Conservation (phyloP, 768 basidiomycete species). For the Paxillus rubicundulus region DNA sequence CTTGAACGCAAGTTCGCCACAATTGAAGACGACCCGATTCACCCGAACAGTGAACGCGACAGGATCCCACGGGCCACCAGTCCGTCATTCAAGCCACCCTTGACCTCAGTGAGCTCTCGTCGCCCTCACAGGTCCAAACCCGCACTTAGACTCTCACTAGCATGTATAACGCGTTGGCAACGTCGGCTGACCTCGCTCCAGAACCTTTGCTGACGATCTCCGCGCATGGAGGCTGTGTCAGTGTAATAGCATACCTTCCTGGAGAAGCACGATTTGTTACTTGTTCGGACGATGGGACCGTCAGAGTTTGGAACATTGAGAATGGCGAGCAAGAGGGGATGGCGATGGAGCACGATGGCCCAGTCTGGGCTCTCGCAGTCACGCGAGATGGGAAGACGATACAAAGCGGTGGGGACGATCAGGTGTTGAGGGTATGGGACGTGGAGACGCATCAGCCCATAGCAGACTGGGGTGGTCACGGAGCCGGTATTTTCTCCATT, state of each 20-base stretch:
- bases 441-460: not conserved
- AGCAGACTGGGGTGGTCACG: not conserved
- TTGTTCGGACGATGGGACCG: too few relatives aligned
- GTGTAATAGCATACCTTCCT: conserved; percentile 4
- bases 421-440: conserved; percentile 2
- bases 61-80: too few relatives aligned
- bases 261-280: not conserved
- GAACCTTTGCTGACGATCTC: not conserved
- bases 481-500: not conserved
- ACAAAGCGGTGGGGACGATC: not conserved
- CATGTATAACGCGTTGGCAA: too few relatives aligned
- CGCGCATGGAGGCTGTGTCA: not conserved
- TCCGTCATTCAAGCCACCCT: too few relatives aligned
- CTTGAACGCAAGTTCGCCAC: too few relatives aligned
- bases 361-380: not conserved
- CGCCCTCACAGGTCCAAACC: too few relatives aligned
- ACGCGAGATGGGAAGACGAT: not conserved
- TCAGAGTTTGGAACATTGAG: too few relatives aligned
- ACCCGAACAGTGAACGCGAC: too few relatives aligned
- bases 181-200: too few relatives aligned
- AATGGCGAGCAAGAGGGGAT: conserved; percentile 5
- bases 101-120: too few relatives aligned
- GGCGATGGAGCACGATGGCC: not conserved
- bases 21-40: too few relatives aligned
- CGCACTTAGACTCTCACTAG: too few relatives aligned